A percentile compares a stretch with the other conserved stretches of the same genome.
Conservation (phyloP, 257 asterid species). For the Marsdenia floribunda region DNA sequence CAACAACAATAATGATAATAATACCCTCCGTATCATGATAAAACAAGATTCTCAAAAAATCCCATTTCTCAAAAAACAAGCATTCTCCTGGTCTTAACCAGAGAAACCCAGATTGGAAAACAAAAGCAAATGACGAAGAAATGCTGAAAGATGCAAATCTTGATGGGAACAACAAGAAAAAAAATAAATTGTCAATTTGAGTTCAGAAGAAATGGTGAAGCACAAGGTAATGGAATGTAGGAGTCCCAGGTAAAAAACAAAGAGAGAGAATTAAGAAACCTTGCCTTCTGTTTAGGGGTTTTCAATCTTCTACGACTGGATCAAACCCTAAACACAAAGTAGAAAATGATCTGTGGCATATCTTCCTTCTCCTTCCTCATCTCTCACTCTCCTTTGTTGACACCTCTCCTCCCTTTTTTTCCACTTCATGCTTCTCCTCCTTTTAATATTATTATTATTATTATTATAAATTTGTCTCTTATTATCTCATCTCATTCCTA, state of each 20-base stretch:
- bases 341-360: constrained; percentile 11
- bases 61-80: constrained; percentile 11
- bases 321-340: constrained; percentile 33
- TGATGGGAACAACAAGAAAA: constrained; percentile 2
- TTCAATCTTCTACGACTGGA: constrained; percentile 27
- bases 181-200: no score
- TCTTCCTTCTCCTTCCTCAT: neutral
- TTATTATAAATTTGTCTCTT: neutral
- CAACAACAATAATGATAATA: no score
- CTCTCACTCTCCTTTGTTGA: constrained; percentile 12
- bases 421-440: constrained; percentile 2
- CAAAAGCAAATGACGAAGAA: neutral
- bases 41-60: constrained; percentile 21
- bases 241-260: neutral
- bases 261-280: neutral
- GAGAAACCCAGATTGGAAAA: constrained; percentile 16
- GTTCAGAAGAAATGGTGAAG: neutral
- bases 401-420: constrained; percentile 10
- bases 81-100: constrained; percentile 10
- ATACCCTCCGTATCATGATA: constrained; percentile 18
- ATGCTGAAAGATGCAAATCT: constrained; percentile 12
- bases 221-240: constrained; percentile 25
- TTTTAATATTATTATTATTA: neutral
- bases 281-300: constrained; percentile 21
- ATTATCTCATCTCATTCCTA: no score